Percentiles rank a stretch among this genome's conserved stretches.
These are phyloP conservation scores for Aspergillus hiratsukae DNA, from an alignment of 2,329 filamentous ascomycete species.

Conservation along the genomic window DNA sequence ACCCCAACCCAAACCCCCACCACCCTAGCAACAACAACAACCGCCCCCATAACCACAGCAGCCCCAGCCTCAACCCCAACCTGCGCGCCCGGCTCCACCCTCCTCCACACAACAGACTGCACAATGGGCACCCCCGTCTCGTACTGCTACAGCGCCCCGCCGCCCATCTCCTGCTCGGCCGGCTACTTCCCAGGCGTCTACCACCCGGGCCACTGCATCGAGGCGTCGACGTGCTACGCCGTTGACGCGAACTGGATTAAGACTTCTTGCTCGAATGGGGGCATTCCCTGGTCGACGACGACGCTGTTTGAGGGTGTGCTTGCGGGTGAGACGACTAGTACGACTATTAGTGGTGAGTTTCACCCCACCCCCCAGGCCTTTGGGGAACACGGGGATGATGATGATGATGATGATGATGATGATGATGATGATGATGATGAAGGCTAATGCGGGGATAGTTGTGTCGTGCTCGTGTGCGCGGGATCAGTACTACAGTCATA, in stretches of 20 bases:
- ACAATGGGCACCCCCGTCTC: slow-evolving; percentile 21
- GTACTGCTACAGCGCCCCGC: slow-evolving; percentile 17
- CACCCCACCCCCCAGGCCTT: too few relatives aligned
- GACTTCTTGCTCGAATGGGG: slow-evolving; percentile 22
- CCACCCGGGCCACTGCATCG: slow-evolving; percentile 23
- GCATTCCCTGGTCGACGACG: slow-evolving; percentile 14
- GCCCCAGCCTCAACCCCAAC: not conserved
- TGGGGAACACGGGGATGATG: too few relatives aligned
- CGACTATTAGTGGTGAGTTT: slow-evolving; percentile 10
- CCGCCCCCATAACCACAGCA: not conserved
- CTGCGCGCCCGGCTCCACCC: not conserved
- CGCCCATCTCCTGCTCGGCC: slow-evolving; percentile 14
- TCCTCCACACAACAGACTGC: slow-evolving; percentile 20
- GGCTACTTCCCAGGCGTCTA: slow-evolving; percentile 22
- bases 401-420: not conserved
- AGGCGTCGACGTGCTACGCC: slow-evolving; percentile 20
- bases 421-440: not conserved
- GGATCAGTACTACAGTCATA: slow-evolving; percentile 22
- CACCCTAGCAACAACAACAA: not conserved
- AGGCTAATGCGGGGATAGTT: slow-evolving; percentile 5
- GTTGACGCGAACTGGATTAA: slow-evolving; percentile 20
- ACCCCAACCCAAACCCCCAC: not conserved
- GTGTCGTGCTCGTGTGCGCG: slow-evolving; percentile 20
- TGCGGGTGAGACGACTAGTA: slow-evolving; percentile 12
- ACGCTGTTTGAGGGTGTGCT: slow-evolving; percentile 19